These are phyloP conservation scores for Candida glucosophila DNA, from an alignment of 1,139 yeast species.

Conservation along the genomic window DNA sequence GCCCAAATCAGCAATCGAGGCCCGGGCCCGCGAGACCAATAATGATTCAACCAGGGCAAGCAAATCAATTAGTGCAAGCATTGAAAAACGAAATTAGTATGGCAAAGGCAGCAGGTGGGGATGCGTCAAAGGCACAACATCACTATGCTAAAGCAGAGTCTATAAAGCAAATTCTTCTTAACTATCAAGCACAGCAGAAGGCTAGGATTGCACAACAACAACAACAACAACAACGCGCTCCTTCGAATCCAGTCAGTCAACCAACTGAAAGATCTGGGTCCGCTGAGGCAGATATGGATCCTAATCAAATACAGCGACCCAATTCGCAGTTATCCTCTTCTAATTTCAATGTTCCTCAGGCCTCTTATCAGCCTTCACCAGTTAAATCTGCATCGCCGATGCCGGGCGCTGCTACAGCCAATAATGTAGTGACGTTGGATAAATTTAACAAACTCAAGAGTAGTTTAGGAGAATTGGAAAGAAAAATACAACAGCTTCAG, in stretches of 20 bases:
- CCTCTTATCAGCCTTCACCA: too few species aligned
- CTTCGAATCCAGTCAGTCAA: too few species aligned
- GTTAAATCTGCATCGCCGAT: too few species aligned
- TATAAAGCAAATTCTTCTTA: conserved; percentile 42
- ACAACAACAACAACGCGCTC: too few species aligned
- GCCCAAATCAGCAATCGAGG: conserved; percentile 3
- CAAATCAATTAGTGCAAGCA: conserved; percentile 50
- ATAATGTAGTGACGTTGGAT: conserved; percentile 28
- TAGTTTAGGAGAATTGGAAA: conserved; percentile 33
- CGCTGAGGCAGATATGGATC: conserved; percentile 4
- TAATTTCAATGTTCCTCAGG: conserved; percentile 6
- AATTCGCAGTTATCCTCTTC: conserved; percentile 4
- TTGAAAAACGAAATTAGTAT: conserved; percentile 56
- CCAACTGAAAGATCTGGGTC: conserved; percentile 1
- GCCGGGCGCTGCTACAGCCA: conserved; percentile 7
- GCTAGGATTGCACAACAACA: conserved; percentile 9
- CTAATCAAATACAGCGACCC: conserved; percentile 2
- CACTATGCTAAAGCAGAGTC: conserved; percentile 62
- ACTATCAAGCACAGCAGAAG: conserved; percentile 33
- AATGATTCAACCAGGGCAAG: conserved; percentile 45
- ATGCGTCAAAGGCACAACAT: conserved; percentile 62
- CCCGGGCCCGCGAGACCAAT: conserved; percentile 11
- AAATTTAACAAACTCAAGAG: conserved; percentile 33
- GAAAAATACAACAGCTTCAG: conserved; percentile 23
- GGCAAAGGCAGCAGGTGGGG: conserved; percentile 45